A percentile compares a stretch with the other conserved stretches of the same genome.
Evolutionary conservation across 2,329 filamentous ascomycete species (phyloP).

Genomic region (Beauveria varroae): DNA sequence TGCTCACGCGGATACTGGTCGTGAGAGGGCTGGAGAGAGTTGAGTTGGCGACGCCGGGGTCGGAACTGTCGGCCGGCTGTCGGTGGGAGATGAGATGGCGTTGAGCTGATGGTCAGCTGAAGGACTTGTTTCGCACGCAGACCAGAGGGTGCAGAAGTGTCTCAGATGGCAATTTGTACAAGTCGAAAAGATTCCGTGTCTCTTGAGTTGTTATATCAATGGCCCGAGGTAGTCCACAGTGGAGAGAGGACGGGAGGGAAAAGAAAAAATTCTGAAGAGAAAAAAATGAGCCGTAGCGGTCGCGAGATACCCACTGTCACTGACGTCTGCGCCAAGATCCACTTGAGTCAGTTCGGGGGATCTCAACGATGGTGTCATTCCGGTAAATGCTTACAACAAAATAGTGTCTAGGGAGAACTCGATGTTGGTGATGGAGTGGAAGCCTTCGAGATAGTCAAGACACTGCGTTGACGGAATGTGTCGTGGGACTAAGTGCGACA

Average conservation of each 20-base stretch:
- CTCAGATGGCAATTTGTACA: not conserved
- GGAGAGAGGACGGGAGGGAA: not conserved
- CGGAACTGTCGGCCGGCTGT: conserved; percentile 2
- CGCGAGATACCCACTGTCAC: not conserved
- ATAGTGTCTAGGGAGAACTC: not conserved
- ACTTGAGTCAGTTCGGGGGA: conserved; percentile 5
- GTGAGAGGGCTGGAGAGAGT: conserved; percentile 1
- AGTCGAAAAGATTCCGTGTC: not conserved
- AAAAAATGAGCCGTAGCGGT: conserved; percentile 1
- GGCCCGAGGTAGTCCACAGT: not conserved
- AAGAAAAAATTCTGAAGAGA: conserved; percentile 1
- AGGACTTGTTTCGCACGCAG: not conserved
- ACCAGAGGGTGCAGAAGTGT: not conserved
- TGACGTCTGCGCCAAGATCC: conserved; percentile 1
- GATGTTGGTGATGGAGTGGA: not conserved
- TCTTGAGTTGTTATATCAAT: not conserved
- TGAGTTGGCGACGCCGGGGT: not conserved
- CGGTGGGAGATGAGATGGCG: conserved; percentile 3
- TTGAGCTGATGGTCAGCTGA: conserved; percentile 3
- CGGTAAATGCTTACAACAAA: not conserved
- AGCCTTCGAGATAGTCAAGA: not conserved
- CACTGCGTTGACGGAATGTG: not conserved
- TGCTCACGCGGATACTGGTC: conserved; percentile 7
- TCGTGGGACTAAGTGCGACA: not conserved
- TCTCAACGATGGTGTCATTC: conserved; percentile 16